Evolutionary conservation across 169 alveolate genomes (phyloP).

Genomic region (Plasmodium coatneyi): DNA sequence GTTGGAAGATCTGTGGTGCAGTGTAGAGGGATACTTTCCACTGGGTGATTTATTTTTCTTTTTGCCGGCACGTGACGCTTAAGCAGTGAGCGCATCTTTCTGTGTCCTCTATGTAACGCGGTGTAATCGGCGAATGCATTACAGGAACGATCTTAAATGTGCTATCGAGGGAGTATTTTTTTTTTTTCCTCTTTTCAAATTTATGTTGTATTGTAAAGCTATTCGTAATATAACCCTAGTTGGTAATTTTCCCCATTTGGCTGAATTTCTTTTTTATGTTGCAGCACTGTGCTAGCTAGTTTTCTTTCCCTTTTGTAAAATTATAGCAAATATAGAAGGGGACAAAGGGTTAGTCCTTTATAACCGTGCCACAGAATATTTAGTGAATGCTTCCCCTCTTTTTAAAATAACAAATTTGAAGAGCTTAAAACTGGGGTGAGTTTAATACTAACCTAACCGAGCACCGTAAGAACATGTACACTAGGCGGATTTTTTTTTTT

Average conservation of each 20-base stretch:
- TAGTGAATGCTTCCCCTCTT: not conserved
- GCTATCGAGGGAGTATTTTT: not conserved
- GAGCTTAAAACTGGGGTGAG: not conserved
- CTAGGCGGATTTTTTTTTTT: not conserved
- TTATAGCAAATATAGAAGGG: not conserved
- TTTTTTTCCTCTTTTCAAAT: not conserved
- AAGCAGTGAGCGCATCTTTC: not conserved
- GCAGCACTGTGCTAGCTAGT: not conserved
- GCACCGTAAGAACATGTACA: not conserved
- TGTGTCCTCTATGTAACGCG: not conserved
- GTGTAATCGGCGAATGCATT: not conserved
- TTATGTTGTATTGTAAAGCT: too few species aligned
- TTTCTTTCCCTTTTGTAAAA: not conserved
- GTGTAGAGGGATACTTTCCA: not conserved
- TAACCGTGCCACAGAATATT: not conserved
- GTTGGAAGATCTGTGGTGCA: not conserved
- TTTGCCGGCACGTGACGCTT: not conserved
- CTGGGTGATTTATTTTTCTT: not conserved
- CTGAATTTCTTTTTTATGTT: not conserved
- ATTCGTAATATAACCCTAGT: too few species aligned
- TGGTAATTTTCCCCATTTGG: not conserved
- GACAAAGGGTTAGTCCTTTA: not conserved
- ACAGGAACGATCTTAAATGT: not conserved
- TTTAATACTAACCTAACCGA: not conserved
- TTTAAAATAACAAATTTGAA: not conserved